Percentiles rank a stretch among this genome's conserved stretches.
These are phyloP conservation scores for Carex pumila DNA, from an alignment of 176 grass and related monocot species.

Conservation along the genomic window DNA sequence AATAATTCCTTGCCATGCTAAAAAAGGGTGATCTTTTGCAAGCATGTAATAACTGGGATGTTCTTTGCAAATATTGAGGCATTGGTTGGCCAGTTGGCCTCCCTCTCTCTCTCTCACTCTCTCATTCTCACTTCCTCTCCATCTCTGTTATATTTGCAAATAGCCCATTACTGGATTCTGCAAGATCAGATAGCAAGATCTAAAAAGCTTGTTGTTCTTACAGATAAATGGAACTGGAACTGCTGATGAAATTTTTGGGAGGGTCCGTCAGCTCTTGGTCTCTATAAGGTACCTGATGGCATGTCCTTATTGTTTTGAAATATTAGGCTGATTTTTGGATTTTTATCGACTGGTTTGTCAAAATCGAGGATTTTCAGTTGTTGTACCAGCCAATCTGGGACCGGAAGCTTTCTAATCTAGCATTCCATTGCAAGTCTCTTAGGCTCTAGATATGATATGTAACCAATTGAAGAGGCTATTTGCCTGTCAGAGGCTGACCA, in stretches of 20 bases:
- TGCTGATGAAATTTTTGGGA: slow-evolving; percentile 73
- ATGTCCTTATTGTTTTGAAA: not conserved
- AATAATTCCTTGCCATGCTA: not conserved
- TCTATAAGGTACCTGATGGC: slow-evolving; percentile 44
- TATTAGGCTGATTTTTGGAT: not conserved
- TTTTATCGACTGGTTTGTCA: not conserved
- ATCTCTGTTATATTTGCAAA: not conserved
- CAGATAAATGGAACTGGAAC: slow-evolving; percentile 71
- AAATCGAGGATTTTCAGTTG: not conserved
- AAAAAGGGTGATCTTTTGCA: not conserved
- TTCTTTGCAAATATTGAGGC: not conserved
- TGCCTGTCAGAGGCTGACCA: not conserved
- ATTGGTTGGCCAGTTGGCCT: not conserved
- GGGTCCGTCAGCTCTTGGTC: slow-evolving; percentile 39
- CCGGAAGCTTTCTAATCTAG: not conserved
- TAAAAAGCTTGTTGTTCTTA: slow-evolving; percentile 17
- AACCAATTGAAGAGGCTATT: not conserved
- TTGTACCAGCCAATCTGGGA: not conserved
- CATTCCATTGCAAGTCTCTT: not conserved
- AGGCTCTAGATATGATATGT: not conserved
- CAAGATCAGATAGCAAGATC: not conserved
- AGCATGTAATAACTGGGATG: not conserved
- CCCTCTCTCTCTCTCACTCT: not conserved
- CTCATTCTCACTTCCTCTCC: too few species aligned
- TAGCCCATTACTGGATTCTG: not conserved